Conservation (phyloP, 73 alveolate species). For the Paramecium sexaurelia region DNA sequence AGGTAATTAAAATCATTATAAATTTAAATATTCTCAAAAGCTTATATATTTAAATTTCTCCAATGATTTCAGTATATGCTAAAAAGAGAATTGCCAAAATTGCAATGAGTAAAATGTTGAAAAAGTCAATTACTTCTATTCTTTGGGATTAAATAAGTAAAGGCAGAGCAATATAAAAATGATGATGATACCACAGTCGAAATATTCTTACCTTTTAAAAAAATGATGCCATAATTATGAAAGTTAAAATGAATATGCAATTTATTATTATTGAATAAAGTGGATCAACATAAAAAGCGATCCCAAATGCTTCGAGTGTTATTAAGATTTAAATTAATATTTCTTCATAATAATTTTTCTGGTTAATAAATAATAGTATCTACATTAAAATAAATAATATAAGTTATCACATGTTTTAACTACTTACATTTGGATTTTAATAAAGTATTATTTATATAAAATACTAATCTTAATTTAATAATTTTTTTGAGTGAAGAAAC, state of each 20-base stretch:
- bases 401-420: not conserved
- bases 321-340: conserved; percentile 2
- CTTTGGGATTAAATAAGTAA: not conserved
- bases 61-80: not conserved
- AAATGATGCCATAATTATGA: not conserved
- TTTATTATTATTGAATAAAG: conserved; percentile 7
- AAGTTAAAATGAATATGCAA: not conserved
- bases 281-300: not conserved
- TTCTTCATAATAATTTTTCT: conserved; percentile 8
- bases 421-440: not conserved
- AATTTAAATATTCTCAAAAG: not conserved
- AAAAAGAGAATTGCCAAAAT: not conserved
- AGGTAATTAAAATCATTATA: not conserved
- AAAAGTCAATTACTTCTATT: not conserved
- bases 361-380: conserved; percentile 8
- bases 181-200: conserved; percentile 23
- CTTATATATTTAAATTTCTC: not conserved
- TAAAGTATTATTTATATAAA: not conserved
- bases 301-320: not conserved
- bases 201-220: not conserved
- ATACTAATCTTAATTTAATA: not conserved
- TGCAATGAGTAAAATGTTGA: not conserved
- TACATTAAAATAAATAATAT: not conserved
- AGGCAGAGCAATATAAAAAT: not conserved
- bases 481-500: not conserved